Base-by-base conservation (phyloP, 768 basidiomycete genomes). In the Lentinus tigrinus region DNA sequence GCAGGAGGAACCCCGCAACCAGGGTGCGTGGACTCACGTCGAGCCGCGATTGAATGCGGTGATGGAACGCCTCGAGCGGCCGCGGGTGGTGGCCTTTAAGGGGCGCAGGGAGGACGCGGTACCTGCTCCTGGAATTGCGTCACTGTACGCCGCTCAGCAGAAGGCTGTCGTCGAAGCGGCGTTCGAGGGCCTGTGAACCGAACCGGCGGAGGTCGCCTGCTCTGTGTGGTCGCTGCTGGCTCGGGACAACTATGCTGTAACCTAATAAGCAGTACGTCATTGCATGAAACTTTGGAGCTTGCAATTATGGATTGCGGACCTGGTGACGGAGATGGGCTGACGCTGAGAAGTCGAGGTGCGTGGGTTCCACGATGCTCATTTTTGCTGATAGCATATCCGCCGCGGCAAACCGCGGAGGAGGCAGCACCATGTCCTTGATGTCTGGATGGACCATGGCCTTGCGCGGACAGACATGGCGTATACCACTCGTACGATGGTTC, bases 1-100 rank as follows among this genome's bases (percentile, higher is more conserved):
- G 17, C 94, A 97, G 69, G 94, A 95, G 67, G 94, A 95, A 67
- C 87, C 93, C 3, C 82, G 77, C 68, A 96, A 97, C 68, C 93
- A 95, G 71, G 94, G 94, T 2, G 83, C 88, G 2, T 95, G 80
- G 77, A 70, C 74, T 13, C 88, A 91, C 73, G 88, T 92, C 42
- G 70, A 69, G 37, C 75, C 76, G 1, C 76, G 93, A 63, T 72
- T 93, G 54, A 73, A 74, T 6, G 67, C 62, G 21, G 79, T 92
- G 28, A 68, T 93, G 63, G 69, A 57, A 34, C 50, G 49, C 39
- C 59, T 73, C 71, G 72, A 79, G 57, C 28, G 58, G 47, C 56
- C 61, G 13, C 57, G 63, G 24, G 67, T 91, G 47, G 67, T 59
- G 57, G 43, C 43, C 21, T 93, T 87, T 70, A 67, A 74, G n/a